A percentile compares a stretch with the other conserved stretches of the same genome.
Conservation (phyloP, 129 eudicot species). For the Cynara cardunculus region DNA sequence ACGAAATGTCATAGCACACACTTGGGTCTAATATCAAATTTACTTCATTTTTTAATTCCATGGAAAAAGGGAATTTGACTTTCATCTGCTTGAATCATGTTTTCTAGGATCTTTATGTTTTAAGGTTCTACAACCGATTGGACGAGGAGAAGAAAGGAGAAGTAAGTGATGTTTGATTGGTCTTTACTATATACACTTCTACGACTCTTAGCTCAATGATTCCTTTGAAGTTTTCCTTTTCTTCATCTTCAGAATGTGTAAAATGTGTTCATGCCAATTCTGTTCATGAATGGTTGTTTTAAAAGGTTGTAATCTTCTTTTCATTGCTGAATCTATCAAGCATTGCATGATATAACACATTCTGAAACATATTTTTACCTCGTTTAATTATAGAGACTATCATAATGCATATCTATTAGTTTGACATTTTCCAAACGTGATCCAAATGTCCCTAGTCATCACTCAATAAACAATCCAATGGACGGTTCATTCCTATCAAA, state of each 20-base stretch:
- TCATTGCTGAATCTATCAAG: too few relatives aligned
- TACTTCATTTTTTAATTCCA: not conserved
- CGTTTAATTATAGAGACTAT: too few relatives aligned
- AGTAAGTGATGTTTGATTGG: conserved; percentile 48
- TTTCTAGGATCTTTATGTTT: conserved; percentile 75
- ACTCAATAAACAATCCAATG: too few relatives aligned
- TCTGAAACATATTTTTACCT: too few relatives aligned
- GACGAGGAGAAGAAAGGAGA: conserved; percentile 92
- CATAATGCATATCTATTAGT: too few relatives aligned
- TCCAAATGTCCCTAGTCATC: too few relatives aligned
- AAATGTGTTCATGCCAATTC: not conserved
- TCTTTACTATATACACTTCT: not conserved
- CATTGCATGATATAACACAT: too few relatives aligned
- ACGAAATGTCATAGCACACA: not conserved
- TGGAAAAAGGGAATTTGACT: not conserved
- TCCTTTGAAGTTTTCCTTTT: not conserved
- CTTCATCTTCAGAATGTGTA: not conserved
- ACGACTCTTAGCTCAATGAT: not conserved
- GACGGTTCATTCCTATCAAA: too few relatives aligned
- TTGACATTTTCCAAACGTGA: too few relatives aligned
- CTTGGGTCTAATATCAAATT: not conserved
- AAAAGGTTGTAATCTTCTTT: too few relatives aligned
- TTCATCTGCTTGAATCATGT: not conserved
- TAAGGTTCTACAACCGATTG: conserved; percentile 84
- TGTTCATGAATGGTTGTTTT: not conserved